These are phyloP conservation scores for Nissolia schottii DNA, from an alignment of 306 rosid species.

Conservation along the genomic window DNA sequence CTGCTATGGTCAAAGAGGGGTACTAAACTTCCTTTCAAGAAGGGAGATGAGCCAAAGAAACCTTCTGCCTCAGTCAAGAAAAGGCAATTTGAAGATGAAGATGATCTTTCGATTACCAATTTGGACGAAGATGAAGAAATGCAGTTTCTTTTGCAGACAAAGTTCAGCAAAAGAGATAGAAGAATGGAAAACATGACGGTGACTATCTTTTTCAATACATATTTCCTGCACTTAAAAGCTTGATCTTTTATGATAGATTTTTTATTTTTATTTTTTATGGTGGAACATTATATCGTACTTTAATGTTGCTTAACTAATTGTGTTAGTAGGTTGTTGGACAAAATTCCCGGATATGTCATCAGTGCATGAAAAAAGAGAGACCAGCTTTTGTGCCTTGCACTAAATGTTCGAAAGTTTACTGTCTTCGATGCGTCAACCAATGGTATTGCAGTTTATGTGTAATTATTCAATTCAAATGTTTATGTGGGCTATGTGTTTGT, in stretches of 20 bases:
- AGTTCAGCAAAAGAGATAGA: slow-evolving; percentile 35
- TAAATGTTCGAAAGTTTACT: slow-evolving; percentile 58
- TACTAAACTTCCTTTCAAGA: slow-evolving; percentile 14
- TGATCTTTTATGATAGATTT: not conserved
- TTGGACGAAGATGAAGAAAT: slow-evolving; percentile 31
- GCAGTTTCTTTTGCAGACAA: slow-evolving; percentile 27
- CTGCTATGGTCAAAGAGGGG: not conserved
- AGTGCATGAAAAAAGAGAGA: slow-evolving; percentile 58
- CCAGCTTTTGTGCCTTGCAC: slow-evolving; percentile 45
- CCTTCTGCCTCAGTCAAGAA: slow-evolving; percentile 17
- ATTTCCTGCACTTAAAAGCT: not conserved
- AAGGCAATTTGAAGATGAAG: slow-evolving; percentile 25
- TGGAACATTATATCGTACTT: not conserved
- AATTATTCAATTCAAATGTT: not conserved
- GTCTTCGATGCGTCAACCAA: slow-evolving; percentile 52
- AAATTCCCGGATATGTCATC: slow-evolving; percentile 53
- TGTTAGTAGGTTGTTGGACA: slow-evolving; percentile 32
- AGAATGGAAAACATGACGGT: slow-evolving; percentile 12
- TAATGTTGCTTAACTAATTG: slow-evolving; percentile 11
- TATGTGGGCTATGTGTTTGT: not conserved
- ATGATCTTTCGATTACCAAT: slow-evolving; percentile 14
- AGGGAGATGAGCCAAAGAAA: slow-evolving; percentile 27
- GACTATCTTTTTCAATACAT: slow-evolving; percentile 11
- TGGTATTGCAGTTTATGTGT: slow-evolving; percentile 43
- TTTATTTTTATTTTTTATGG: no score